Evolutionary conservation across 192 early-diverging fungal genomes (phyloP).

Genomic region (Dissophora ornata): DNA sequence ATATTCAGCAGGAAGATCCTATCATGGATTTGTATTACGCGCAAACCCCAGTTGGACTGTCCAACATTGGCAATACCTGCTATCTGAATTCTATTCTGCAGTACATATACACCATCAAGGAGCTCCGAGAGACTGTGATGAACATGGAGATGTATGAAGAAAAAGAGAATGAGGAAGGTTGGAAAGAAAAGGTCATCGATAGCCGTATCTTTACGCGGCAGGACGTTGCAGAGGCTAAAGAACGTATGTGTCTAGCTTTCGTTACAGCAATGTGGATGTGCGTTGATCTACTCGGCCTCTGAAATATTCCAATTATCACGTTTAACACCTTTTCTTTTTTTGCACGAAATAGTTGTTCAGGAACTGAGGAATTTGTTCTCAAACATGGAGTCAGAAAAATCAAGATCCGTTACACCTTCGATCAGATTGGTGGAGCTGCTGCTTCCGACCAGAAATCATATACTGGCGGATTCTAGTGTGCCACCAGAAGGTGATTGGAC

Average conservation of each 20-base stretch:
- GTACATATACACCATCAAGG: conserved; percentile 75
- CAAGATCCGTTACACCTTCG: conserved; percentile 22
- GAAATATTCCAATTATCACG: neutral
- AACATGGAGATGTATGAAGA: conserved; percentile 59
- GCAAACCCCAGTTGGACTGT: conserved; percentile 75
- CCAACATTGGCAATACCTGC: conserved; percentile 90
- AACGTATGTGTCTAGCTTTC: conserved; percentile 48
- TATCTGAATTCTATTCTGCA: conserved; percentile 89
- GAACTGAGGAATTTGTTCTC: conserved; percentile 40
- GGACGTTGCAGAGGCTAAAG: conserved; percentile 61
- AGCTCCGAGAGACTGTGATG: conserved; percentile 72
- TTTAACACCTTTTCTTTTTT: neutral
- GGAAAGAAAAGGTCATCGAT: conserved; percentile 60
- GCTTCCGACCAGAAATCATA: conserved; percentile 31
- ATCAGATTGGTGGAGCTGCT: conserved; percentile 50
- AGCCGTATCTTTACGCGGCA: conserved; percentile 52
- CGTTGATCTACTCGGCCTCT: no score
- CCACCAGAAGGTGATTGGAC: neutral
- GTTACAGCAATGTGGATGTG: neutral
- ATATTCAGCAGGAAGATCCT: conserved; percentile 22
- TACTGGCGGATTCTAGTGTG: neutral
- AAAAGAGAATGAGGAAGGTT: conserved; percentile 42
- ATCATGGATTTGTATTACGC: conserved; percentile 30
- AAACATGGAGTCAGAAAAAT: conserved; percentile 17
- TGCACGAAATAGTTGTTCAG: conserved; percentile 22